Conservation (phyloP, 2,329 filamentous ascomycete genomes). For the Alternaria tenuissima region DNA sequence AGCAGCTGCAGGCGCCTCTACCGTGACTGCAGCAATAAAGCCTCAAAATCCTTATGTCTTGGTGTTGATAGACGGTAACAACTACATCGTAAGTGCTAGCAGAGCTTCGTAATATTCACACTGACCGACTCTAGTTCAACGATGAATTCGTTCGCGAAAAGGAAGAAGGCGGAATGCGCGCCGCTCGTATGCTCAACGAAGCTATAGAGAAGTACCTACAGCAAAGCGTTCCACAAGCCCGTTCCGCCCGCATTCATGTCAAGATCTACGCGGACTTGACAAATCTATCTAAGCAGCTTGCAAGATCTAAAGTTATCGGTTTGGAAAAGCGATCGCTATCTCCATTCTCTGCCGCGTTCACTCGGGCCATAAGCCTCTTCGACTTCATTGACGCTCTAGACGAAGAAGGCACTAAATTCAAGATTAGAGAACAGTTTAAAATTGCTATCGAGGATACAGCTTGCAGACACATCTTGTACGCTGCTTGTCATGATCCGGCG, state of each 20-base stretch:
- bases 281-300: constrained; percentile 61
- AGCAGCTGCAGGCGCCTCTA: constrained; percentile 38
- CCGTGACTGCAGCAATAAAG: constrained; percentile 33
- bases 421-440: constrained; percentile 61
- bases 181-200: constrained; percentile 63
- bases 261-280: constrained; percentile 66
- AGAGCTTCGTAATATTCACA: neutral
- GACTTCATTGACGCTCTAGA: constrained; percentile 70
- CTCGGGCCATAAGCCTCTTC: constrained; percentile 64
- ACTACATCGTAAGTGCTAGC: constrained; percentile 55
- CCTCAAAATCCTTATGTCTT: constrained; percentile 65
- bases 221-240: constrained; percentile 42
- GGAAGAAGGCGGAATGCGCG: constrained; percentile 63
- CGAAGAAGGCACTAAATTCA: constrained; percentile 67
- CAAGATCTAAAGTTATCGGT: constrained; percentile 59
- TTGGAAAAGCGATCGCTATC: constrained; percentile 65
- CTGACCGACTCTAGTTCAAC: constrained; percentile 52
- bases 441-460: constrained; percentile 66
- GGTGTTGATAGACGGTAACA: constrained; percentile 69
- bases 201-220: constrained; percentile 54
- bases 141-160: constrained; percentile 59
- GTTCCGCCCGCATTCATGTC: constrained; percentile 63
- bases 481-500: constrained; percentile 67
- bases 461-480: constrained; percentile 71
- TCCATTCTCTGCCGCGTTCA: constrained; percentile 66